phyloP scores from a whole-genome alignment of 495 filamentous ascomycete genomes.

The Daldinia vernicosa region DNA sequence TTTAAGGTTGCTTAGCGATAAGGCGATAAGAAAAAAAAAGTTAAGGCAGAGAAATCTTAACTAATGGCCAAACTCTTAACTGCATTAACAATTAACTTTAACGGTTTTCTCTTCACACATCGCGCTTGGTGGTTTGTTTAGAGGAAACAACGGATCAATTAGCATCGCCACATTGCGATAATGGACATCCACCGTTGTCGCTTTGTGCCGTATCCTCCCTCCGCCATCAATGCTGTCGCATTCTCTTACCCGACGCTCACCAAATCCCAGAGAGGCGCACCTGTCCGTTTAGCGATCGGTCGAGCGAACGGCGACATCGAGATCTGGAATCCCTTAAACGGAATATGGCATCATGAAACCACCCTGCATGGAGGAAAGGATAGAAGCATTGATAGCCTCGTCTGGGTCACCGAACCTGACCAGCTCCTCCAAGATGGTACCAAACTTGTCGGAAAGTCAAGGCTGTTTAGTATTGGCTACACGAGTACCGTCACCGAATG shows the following conservation, averaged over 20 bases:
- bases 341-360: constrained; percentile 89
- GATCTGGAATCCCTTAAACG: constrained; percentile 93
- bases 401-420: constrained; percentile 89
- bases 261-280: constrained; percentile 62
- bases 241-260: constrained; percentile 84
- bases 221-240: constrained; percentile 91
- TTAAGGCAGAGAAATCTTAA: constrained; percentile 5
- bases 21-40: constrained; percentile 28
- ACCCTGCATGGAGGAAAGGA: constrained; percentile 85
- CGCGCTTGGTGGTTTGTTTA: constrained; percentile 3
- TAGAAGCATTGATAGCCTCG: constrained; percentile 86
- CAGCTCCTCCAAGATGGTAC: constrained; percentile 68
- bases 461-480: constrained; percentile 96
- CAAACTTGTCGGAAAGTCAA: constrained; percentile 73
- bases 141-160: constrained; percentile 2
- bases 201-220: constrained; percentile 93
- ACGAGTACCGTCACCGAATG: constrained; percentile 93
- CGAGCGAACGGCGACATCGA: constrained; percentile 96
- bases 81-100: neutral
- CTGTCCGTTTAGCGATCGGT: constrained; percentile 83
- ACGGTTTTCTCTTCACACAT: constrained; percentile 4
- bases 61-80: neutral
- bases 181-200: constrained; percentile 99
- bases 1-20: constrained; percentile 2
- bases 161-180: constrained; percentile 31